Evolutionary conservation across 345 rosid genomes (phyloP).

Genomic region (Linum lewisii): DNA sequence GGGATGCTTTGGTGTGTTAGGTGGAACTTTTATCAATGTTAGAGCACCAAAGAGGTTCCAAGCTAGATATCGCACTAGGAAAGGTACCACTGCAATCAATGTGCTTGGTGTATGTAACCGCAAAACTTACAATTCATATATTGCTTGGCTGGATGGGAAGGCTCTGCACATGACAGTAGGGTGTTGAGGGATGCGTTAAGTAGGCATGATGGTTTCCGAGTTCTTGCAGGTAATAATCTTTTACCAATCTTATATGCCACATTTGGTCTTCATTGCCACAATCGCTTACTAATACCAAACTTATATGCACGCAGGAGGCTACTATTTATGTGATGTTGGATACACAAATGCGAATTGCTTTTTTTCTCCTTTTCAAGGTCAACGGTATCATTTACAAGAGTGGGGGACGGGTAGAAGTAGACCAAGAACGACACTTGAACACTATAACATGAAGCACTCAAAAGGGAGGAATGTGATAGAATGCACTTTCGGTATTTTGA

Average conservation of each 20-base stretch:
- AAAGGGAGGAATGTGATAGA: neutral
- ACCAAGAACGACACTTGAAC: neutral
- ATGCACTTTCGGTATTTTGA: neutral
- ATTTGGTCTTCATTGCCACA: neutral
- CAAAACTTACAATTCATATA: slow-evolving; percentile 3
- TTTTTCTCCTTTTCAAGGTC: neutral
- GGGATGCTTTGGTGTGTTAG: too few species aligned
- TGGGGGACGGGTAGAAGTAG: neutral
- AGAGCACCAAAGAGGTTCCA: neutral
- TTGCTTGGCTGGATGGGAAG: slow-evolving; percentile 4
- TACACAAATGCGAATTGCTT: slow-evolving; percentile 3
- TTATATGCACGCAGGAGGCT: neutral
- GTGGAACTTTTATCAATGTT: neutral
- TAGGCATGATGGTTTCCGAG: neutral
- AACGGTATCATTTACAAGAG: neutral
- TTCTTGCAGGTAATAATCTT: neutral
- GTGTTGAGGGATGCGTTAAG: slow-evolving; percentile 1
- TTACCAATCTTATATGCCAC: too few species aligned
- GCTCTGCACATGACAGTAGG: neutral
- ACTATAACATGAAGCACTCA: neutral
- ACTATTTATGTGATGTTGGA: slow-evolving; percentile 4
- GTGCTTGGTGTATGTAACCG: neutral
- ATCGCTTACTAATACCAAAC: neutral
- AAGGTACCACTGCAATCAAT: neutral
- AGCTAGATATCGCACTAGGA: slow-evolving; percentile 1